Conservation (phyloP, 208 protist species). For the Wallacemonas sp. region DNA sequence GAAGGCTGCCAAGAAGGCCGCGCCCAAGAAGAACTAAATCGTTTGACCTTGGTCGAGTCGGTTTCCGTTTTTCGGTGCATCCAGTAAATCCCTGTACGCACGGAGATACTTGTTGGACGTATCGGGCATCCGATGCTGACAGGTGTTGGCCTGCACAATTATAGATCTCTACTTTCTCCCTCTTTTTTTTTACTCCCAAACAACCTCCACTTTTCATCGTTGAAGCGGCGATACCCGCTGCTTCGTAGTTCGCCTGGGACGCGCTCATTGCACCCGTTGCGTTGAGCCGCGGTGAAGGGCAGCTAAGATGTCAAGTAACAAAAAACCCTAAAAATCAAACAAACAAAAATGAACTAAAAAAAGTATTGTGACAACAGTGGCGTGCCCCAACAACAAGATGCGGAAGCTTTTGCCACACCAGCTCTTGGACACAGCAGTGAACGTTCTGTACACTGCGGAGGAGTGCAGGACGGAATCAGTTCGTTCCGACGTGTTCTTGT, state of each 20-base stretch:
- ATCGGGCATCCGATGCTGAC: conserved; percentile 7
- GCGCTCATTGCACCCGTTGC: too few relatives aligned
- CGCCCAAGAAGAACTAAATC: conserved; percentile 16
- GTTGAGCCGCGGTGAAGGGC: too few relatives aligned
- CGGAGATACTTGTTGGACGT: conserved; percentile 12
- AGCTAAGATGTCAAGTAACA: too few relatives aligned
- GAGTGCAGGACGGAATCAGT: too few relatives aligned
- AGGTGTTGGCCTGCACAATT: conserved; percentile 11
- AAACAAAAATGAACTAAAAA: background rate
- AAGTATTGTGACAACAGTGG: background rate
- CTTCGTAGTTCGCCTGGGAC: too few relatives aligned
- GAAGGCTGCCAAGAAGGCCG: conserved; percentile 19
- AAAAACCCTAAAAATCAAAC: background rate
- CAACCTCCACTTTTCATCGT: background rate
- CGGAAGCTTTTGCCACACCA: too few relatives aligned
- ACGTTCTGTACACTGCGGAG: too few relatives aligned
- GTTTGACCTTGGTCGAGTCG: background rate
- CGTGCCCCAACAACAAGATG: too few relatives aligned
- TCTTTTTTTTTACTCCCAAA: background rate
- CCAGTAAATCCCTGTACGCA: conserved; percentile 9
- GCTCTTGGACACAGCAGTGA: too few relatives aligned
- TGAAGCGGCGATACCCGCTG: background rate
- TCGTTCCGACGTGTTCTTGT: too few relatives aligned
- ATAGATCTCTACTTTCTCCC: conserved; percentile 12
- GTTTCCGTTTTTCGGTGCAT: background rate